Evolutionary conservation across 306 rosid genomes (phyloP), one percentile per base, ranked within the genome.

Genomic region (Sesbania bispinosa): DNA sequence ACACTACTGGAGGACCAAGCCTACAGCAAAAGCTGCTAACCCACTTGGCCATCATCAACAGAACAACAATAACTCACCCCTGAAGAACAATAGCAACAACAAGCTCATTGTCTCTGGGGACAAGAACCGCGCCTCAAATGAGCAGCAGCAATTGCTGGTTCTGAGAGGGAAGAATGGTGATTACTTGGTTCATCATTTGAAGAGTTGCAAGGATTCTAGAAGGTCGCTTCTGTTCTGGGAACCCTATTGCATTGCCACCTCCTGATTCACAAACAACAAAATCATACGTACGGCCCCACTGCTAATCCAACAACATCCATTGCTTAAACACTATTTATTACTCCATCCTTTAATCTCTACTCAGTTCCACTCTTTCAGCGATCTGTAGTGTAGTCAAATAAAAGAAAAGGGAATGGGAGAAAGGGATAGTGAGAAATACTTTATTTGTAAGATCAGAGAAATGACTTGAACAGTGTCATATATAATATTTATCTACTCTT

Each of bases 191-290:
- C 89, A 89, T 11, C 85, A 77, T 77, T 57, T 81, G 57, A 87
- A 84, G 73, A 80, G 81, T 41, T 89, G 97, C 92, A 89, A 94
- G 80, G 85, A 89, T 58, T 80, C 88, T 0, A 83, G 90, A 86
- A 86, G 87, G 81, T 81, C 96, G 11, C 77, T 89, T 16, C 88
- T 86, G 3, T 75, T 87, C 35, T 77, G 89, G 97, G 89, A 89
- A 80, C 91, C 91, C 1, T 69, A 79, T 58, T 94, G 97, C 87
- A 86, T 94, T 79, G 97, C 97, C 80, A 87, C 96, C 61, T 87
- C 98, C 32, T 93, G 84, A 89, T 15, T 48, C 62, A 14, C 13
- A 21, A 18, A 20, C 32, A 7, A 26, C 18, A 11, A 5, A 30
- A 9, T 6, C n/a, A 19, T 5, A 0, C 2, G 41, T 13, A 13